A percentile compares a stretch with the other conserved stretches of the same genome.
phyloP scores from a whole-genome alignment of 1,284 basidiomycete genomes.

The Stereum hirsutum region DNA sequence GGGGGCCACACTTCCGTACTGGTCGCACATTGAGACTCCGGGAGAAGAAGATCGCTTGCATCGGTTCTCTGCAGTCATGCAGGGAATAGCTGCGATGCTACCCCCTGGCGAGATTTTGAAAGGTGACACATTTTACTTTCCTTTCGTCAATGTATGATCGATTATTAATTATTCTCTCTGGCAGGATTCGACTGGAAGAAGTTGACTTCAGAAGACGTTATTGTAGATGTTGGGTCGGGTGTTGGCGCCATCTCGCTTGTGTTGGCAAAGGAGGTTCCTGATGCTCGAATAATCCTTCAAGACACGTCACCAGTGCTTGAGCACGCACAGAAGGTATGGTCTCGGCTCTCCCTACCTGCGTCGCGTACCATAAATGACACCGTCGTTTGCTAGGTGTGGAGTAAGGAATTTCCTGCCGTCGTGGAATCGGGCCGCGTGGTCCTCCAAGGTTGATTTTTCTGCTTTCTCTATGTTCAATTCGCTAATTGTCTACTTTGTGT shows the following conservation, averaged over 20 bases:
- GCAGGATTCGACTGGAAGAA: not conserved
- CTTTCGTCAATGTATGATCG: too few species aligned
- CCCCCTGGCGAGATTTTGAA: not conserved
- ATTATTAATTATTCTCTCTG: too few species aligned
- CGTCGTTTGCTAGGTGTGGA: not conserved
- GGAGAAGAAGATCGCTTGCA: not conserved
- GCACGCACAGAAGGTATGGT: not conserved
- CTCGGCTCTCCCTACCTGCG: not conserved
- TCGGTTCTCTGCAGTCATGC: not conserved
- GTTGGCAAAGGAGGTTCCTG: not conserved
- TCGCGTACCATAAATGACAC: not conserved
- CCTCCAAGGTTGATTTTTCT: not conserved
- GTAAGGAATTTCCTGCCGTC: not conserved
- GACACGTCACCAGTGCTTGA: not conserved
- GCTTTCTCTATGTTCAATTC: too few species aligned
- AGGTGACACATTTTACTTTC: not conserved
- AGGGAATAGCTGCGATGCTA: not conserved
- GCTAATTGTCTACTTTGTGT: too few species aligned
- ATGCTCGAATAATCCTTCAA: not conserved
- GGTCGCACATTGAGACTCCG: not conserved
- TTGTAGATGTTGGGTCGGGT: not conserved
- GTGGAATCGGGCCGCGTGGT: not conserved
- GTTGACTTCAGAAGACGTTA: not conserved
- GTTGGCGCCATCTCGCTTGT: not conserved
- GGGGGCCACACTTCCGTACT: not conserved